Evolutionary conservation across 2,329 filamentous ascomycete genomes (phyloP), one percentile per base, ranked within the genome.

Genomic region (Biscogniauxia mediterranea): DNA sequence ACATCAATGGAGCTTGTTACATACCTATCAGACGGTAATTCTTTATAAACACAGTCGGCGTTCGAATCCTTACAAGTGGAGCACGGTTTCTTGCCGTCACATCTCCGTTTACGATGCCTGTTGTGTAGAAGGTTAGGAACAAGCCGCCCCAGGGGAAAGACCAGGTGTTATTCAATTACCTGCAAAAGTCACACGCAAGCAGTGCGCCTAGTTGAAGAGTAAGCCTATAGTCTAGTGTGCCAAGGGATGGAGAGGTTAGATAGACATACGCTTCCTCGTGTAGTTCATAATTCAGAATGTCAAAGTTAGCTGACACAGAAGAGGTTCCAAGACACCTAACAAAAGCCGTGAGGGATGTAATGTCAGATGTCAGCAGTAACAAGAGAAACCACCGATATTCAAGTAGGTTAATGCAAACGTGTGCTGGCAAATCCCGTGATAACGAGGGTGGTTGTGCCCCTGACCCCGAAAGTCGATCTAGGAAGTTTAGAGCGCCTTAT

Each of bases 181-280:
- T 69, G 65, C 76, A 78, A 61, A 78, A 78, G 64, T 78, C 76
- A 65, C 76, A 78, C 58, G 76, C 76, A 63, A 78, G 67, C 23
- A 77, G 69, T 52, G 75, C 75, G 26, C 76, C 76, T 78, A 55
- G 55, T 19, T 38, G 50, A 25, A 52, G 26, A 32, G 58, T 69
- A 64, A 71, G 71, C 59, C 56, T 32, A 63, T 63, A 52, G 28
- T 42, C 38, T 55, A 54, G 17, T 6, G 17, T 6, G 52, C n/a
- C 23, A 58, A 55, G 32, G 52, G 52, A 62, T 32, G 56, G 58
- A 59, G 53, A 58, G 1, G 32, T 7, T 23, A 17, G 38, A 53
- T 52, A 52, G 52, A 56, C 72, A 60, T 69, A 76, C 75, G 73
- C 59, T 75, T 77, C 59, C 75, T 72, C 60, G 74, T 77, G 54